Base-by-base conservation (phyloP, 306 rosid species). In the Sicyos baderoa region DNA sequence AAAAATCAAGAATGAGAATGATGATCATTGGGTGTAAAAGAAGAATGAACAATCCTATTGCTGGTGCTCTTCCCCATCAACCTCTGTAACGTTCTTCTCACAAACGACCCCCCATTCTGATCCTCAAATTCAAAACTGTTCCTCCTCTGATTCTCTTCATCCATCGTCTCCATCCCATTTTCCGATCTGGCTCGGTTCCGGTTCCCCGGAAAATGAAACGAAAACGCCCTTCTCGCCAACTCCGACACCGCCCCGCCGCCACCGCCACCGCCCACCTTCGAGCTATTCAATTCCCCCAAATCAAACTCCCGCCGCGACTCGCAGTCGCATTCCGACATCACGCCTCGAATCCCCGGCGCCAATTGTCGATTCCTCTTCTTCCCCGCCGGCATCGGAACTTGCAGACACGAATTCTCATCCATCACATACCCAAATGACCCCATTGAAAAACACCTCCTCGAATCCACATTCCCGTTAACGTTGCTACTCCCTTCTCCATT, bases 371-470 rank as follows among this genome's bases (percentile, higher is more conserved):
- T 35, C 52, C 64, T 54, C 76, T 84, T 89, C 76, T 82, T 86
- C 61, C 78, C 82, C 1, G 84, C 52, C 32, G 82, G 82, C 22
- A 94, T 85, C 13, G 99, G 96, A 16, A 94, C 97, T 66, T 80
- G 87, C 44, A 94, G 73, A 9, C 82, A 78, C 9, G 83, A 81
- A 61, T 68, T 90, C 72, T 88, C 99, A 17, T 88, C 97, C 97
- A 94, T 82, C 54, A 90, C 84, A 78, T 94, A 90, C 54, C 87
- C 87, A 83, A 94, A 90, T 0, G 95, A 90, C 7, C 97, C 99
- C 99, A 90, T 94, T 0, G 99, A 94, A 63, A 90, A 94, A 47
- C 99, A 94, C 80, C 99, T 86, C 55, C 97, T 90, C 9, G 82
- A 75, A 74, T 83, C 99, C 42, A 68, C 87, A 63, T 82, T 75